Conservation (phyloP, 2,329 filamentous ascomycete genomes). For the Calonectria pauciramosa region DNA sequence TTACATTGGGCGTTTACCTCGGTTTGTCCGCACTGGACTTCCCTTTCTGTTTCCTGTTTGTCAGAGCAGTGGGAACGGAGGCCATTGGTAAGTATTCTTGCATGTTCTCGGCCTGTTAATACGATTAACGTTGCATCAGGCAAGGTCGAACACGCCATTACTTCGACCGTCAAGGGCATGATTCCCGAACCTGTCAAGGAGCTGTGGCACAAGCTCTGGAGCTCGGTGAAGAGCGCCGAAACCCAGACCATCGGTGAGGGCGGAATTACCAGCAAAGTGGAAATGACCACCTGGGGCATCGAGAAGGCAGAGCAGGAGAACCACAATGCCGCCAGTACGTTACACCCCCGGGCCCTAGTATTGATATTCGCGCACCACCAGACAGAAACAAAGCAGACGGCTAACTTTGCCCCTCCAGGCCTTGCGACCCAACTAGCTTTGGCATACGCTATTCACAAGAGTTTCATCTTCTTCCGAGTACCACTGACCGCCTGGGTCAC, state of each 20-base stretch:
- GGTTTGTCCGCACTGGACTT: constrained; percentile 88
- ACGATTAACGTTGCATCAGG: constrained; percentile 55
- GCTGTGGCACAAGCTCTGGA: constrained; percentile 64
- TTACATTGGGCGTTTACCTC: constrained; percentile 92
- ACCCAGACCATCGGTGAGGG: constrained; percentile 58
- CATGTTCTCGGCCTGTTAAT: not conserved
- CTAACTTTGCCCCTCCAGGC: constrained; percentile 58
- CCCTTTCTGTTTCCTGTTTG: constrained; percentile 93
- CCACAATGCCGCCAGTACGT: constrained; percentile 81
- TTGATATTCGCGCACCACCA: constrained; percentile 1
- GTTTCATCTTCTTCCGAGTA: constrained; percentile 95
- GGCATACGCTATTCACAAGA: constrained; percentile 98
- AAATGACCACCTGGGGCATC: constrained; percentile 72
- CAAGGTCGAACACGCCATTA: constrained; percentile 75
- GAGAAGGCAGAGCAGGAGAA: constrained; percentile 73
- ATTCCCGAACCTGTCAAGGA: constrained; percentile 73
- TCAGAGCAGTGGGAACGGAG: constrained; percentile 86
- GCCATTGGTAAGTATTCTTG: constrained; percentile 74
- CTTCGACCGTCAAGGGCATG: constrained; percentile 69
- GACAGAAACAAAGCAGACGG: constrained; percentile 19
- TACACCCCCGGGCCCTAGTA: not conserved
- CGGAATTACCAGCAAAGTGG: constrained; percentile 60
- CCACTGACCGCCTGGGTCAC: constrained; percentile 91
- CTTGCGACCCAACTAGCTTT: constrained; percentile 87
- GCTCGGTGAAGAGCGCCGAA: constrained; percentile 62